phyloP scores from a whole-genome alignment of 495 filamentous ascomycete genomes.

The Barbatosphaeria neglecta region DNA sequence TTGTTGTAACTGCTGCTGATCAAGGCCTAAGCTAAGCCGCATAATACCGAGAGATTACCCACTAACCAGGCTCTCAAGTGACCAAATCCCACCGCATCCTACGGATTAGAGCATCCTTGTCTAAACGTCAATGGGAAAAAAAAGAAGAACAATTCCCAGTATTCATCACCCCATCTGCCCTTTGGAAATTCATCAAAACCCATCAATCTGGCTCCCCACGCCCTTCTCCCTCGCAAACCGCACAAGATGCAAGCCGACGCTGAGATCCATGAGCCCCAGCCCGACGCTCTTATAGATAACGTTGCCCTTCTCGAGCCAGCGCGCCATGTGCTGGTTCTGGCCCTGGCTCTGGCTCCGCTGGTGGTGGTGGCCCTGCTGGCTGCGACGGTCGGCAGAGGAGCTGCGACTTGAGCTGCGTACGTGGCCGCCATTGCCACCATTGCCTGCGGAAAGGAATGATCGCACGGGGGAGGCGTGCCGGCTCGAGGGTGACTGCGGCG shows the following conservation, averaged over 20 bases:
- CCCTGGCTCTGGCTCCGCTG: conserved; percentile 11
- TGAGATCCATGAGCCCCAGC: conserved; percentile 69
- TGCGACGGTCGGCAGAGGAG: conserved; percentile 11
- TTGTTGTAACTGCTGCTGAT: no score
- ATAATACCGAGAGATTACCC: no score
- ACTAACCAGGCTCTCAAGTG: no score
- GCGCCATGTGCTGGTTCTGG: conserved; percentile 44
- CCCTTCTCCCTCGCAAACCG: conserved; percentile 59
- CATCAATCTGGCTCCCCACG: conserved; percentile 59
- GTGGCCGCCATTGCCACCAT: background rate
- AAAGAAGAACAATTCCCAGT: background rate
- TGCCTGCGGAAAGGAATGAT: background rate
- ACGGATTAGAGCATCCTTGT: no score
- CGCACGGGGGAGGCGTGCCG: background rate
- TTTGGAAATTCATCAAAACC: conserved; percentile 47
- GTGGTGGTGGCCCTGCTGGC: conserved; percentile 8
- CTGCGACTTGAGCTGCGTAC: conserved; percentile 6
- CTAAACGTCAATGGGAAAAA: no score
- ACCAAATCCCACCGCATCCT: no score
- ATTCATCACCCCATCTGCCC: no score
- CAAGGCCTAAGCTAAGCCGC: no score
- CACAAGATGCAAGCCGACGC: conserved; percentile 64
- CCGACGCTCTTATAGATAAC: conserved; percentile 82
- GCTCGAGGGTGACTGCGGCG: background rate
- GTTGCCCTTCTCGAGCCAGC: conserved; percentile 71